Evolutionary conservation across 768 basidiomycete species (phyloP), one percentile per base, ranked within the genome.

Genomic region (Clavulina sp.): DNA sequence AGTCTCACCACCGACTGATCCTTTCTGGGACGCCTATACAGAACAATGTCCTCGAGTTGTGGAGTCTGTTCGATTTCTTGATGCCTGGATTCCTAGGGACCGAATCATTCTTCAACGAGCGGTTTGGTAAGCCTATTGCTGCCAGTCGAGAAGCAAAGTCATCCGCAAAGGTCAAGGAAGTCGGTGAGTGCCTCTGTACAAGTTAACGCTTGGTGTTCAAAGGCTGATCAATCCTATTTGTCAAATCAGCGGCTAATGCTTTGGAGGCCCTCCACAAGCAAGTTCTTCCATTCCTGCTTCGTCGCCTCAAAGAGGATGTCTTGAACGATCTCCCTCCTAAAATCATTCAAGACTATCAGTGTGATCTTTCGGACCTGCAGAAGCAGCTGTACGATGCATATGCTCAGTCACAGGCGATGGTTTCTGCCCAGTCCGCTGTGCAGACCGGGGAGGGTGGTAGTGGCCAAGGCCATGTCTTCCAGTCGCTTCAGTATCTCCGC

Each of bases 81-180:
- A 99, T 99, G 95, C 95, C 95, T 16, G 95, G 95, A 3, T 97
- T 99, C 69, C 69, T 99, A 49, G 95, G 95, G n/a, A 89, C 84
- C 9, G 95, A 97, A 64, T 65, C 80, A 13, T 82, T 81, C 2
- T 99, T 99, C 70, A 93, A 88, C 59, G 91, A 97, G 52, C 77
- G 87, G 29, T 99, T 95, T 61, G 81, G 88, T 55, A 95, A 92
- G 61, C 95, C 95, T 1, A 97, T 99, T 46, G 68, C 95, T 49
- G 84, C 88, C 4, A 91, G 88, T 63, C 76, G 92, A 46, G 95
- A 97, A 57, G 92, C 89, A 1, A 99, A 96, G 65, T 66, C 66
- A 9, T 69, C 70, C 4, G 76, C 84, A 18, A 95, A 91, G 66
- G 91, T 81, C 52, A 77, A 82, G 19, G 95, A 99, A 74, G 88